Evolutionary conservation across 1,139 yeast species (phyloP).

Genomic region (Fermentozyma sake): DNA sequence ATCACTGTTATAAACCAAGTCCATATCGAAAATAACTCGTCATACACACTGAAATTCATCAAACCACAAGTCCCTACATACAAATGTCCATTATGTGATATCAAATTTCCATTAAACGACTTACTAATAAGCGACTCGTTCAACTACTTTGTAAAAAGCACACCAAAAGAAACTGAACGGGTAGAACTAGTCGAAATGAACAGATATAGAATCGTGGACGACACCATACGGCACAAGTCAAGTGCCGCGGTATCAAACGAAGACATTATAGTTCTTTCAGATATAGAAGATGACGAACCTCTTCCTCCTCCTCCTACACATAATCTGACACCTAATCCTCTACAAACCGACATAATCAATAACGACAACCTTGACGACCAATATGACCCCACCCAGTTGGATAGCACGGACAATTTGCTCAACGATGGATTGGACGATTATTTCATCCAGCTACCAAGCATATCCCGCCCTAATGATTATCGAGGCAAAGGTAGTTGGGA

Average conservation of each 20-base stretch:
- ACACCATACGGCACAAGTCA: slow-evolving; percentile 7
- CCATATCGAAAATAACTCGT: slow-evolving; percentile 8
- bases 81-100: slow-evolving; percentile 42
- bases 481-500: slow-evolving; percentile 36
- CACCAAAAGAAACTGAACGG: slow-evolving; percentile 31
- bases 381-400: slow-evolving; percentile 4
- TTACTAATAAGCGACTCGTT: slow-evolving; percentile 37
- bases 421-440: slow-evolving; percentile 21
- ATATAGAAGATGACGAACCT: slow-evolving; percentile 19
- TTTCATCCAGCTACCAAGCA: slow-evolving; percentile 1
- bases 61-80: slow-evolving; percentile 21
- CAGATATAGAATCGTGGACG: slow-evolving; percentile 33
- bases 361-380: too few species aligned
- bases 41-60: background rate
- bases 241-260: slow-evolving; percentile 11
- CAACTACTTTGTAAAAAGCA: slow-evolving; percentile 39
- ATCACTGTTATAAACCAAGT: slow-evolving; percentile 2
- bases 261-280: slow-evolving; percentile 24
- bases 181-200: slow-evolving; percentile 36
- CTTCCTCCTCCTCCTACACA: slow-evolving; percentile 1
- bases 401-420: slow-evolving; percentile 8
- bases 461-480: slow-evolving; percentile 4
- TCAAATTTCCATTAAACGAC: slow-evolving; percentile 29
- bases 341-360: too few species aligned
- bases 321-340: too few species aligned